Base-by-base conservation (phyloP, 371 early-diverging fungal species). In the Apophysomyces ossiformis region DNA sequence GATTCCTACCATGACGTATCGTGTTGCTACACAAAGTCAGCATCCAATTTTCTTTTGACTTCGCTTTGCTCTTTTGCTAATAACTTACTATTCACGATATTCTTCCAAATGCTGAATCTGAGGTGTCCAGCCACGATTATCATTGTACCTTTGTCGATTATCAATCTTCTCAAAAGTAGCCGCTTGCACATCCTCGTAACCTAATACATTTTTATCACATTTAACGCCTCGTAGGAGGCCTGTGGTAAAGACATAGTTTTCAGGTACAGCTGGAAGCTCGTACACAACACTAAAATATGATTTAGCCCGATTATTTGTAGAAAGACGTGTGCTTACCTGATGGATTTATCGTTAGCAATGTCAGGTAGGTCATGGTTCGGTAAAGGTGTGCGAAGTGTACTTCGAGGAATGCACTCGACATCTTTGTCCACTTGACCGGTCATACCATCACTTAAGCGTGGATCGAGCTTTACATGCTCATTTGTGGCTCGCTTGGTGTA, bases 331-430 rank as follows among this genome's bases (percentile, higher is more conserved):
- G n/a, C 36, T 36, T 67, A 83, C 83, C 81, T 81, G 26, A 87
- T 74, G 8, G 89, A 87, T 58, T 77, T 82, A 60, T 90, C 85
- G 44, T 83, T 80, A 6, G 77, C 71, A 58, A 90, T 86, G 71
- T 90, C 90, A 5, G 81, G 80, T 38, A 85, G 61, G 36, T 83
- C 85, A 58, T 84, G 81, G 36, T 84, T 83, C 0, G 74, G 76
- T 11, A 93, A 66, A 37, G 94, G 95, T 2, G 89, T 89, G 32
- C 81, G 79, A 50, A 89, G 84, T 0, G 90, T 92, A 61, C 85
- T 85, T 13, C 90, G 84, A 32, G 95, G 95, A 61, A 92, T 78
- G 71, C 83, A 89, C 13, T 86, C 77, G 0, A 87, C 81, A 65
- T 94, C 93, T 35, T 85, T 79, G 15, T 85, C 76, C 5, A 89